phyloP scores from a whole-genome alignment of 257 asterid genomes.

The Nicotiana otophora region DNA sequence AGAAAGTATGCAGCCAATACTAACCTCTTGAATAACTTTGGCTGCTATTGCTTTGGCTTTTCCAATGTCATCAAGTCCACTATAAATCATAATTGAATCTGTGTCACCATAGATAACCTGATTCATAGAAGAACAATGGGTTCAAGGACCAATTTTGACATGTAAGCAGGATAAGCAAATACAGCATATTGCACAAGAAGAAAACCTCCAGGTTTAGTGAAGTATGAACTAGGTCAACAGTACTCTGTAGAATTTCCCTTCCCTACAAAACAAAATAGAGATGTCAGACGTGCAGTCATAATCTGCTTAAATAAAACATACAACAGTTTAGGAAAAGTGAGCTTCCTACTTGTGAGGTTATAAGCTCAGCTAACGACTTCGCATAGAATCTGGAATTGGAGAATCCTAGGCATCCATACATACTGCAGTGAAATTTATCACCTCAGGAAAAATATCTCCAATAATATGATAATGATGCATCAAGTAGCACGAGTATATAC shows the following conservation, averaged over 20 bases:
- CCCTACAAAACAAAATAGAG: slow-evolving; percentile 50
- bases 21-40: slow-evolving; percentile 89
- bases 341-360: slow-evolving; percentile 72
- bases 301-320: neutral
- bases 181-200: slow-evolving; percentile 9
- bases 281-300: slow-evolving; percentile 16
- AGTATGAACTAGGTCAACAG: slow-evolving; percentile 89
- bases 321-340: slow-evolving; percentile 7
- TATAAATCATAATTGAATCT: slow-evolving; percentile 93
- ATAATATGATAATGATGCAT: neutral
- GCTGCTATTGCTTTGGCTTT: slow-evolving; percentile 78
- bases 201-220: slow-evolving; percentile 76
- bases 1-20: slow-evolving; percentile 15
- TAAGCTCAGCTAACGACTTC: slow-evolving; percentile 90
- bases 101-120: slow-evolving; percentile 99
- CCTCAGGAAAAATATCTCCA: slow-evolving; percentile 16
- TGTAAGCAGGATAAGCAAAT: neutral
- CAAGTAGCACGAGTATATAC: slow-evolving; percentile 12
- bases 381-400: slow-evolving; percentile 96
- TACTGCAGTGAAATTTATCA: slow-evolving; percentile 42
- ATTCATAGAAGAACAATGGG: slow-evolving; percentile 8
- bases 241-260: slow-evolving; percentile 90
- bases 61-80: slow-evolving; percentile 85
- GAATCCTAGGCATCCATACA: slow-evolving; percentile 98
- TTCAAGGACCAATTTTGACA: slow-evolving; percentile 16